Evolutionary conservation across 495 filamentous ascomycete species (phyloP).

Genomic region (Aspergillus egyptiacus): DNA sequence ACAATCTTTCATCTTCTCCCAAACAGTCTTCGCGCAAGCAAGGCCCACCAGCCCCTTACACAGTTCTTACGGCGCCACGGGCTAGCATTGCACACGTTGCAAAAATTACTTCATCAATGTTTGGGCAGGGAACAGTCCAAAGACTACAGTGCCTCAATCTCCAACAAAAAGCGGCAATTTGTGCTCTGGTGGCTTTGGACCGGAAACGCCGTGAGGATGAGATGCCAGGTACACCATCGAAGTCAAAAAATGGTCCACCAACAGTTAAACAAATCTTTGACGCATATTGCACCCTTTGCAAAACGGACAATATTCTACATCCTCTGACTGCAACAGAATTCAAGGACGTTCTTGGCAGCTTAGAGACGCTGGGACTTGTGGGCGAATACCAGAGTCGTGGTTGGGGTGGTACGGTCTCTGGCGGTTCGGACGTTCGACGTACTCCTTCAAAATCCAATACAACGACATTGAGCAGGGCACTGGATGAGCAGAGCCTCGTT

Average conservation of each 20-base stretch:
- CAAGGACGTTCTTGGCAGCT: constrained; percentile 80
- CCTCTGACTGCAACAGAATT: constrained; percentile 86
- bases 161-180: constrained; percentile 94
- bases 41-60: constrained; percentile 51
- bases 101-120: constrained; percentile 76
- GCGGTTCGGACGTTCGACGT: constrained; percentile 40
- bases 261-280: constrained; percentile 75
- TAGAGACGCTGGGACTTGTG: constrained; percentile 79
- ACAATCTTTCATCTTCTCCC: constrained; percentile 59
- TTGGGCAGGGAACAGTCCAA: constrained; percentile 76
- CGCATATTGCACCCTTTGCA: constrained; percentile 74
- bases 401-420: constrained; percentile 53
- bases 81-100: constrained; percentile 87
- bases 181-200: constrained; percentile 77
- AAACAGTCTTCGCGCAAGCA: constrained; percentile 34
- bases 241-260: constrained; percentile 51
- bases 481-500: constrained; percentile 65
- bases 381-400: constrained; percentile 67
- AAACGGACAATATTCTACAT: constrained; percentile 74
- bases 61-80: constrained; percentile 70
- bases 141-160: constrained; percentile 82
- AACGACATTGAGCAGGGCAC: constrained; percentile 36
- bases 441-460: constrained; percentile 56
- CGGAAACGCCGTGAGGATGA: constrained; percentile 41
- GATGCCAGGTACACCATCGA: constrained; percentile 51